Conservation (phyloP, 495 filamentous ascomycete species). For the Geopyxis carbonaria region DNA sequence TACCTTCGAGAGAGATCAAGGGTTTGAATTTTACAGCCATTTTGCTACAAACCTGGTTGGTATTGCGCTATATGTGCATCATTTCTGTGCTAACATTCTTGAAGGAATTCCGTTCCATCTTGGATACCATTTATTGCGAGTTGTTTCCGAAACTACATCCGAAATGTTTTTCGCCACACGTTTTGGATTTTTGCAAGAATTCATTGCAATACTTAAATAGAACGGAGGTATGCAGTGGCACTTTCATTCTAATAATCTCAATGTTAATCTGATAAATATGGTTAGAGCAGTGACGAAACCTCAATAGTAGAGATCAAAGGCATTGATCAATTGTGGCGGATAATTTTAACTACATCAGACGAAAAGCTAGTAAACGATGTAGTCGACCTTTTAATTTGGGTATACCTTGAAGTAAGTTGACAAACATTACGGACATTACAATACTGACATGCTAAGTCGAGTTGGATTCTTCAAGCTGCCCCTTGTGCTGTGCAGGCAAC, state of each 20-base stretch:
- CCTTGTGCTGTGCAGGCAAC: conserved; percentile 40
- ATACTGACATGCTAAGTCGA: neutral
- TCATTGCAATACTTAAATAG: conserved; percentile 23
- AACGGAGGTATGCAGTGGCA: conserved; percentile 17
- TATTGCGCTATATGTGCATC: too few relatives aligned
- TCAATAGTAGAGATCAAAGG: conserved; percentile 36
- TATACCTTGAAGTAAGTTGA: conserved; percentile 44
- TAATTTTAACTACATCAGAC: conserved; percentile 54
- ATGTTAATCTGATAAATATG: too few relatives aligned
- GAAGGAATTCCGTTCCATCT: conserved; percentile 17
- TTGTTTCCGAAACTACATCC: conserved; percentile 21
- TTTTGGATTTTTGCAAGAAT: conserved; percentile 21
- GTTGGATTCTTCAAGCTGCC: conserved; percentile 1
- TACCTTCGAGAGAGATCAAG: conserved; percentile 16
- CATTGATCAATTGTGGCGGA: conserved; percentile 66
- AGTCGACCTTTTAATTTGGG: conserved; percentile 50
- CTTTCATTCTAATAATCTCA: too few relatives aligned
- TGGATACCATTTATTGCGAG: conserved; percentile 18
- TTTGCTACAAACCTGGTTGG: neutral
- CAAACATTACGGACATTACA: neutral
- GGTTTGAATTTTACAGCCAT: conserved; percentile 22
- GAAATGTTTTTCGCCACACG: conserved; percentile 17
- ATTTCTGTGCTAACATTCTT: conserved; percentile 6
- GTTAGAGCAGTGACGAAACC: conserved; percentile 32
- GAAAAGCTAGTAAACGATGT: conserved; percentile 51